Conservation (phyloP, 495 filamentous ascomycete species). For the Aspergillus egyptiacus region DNA sequence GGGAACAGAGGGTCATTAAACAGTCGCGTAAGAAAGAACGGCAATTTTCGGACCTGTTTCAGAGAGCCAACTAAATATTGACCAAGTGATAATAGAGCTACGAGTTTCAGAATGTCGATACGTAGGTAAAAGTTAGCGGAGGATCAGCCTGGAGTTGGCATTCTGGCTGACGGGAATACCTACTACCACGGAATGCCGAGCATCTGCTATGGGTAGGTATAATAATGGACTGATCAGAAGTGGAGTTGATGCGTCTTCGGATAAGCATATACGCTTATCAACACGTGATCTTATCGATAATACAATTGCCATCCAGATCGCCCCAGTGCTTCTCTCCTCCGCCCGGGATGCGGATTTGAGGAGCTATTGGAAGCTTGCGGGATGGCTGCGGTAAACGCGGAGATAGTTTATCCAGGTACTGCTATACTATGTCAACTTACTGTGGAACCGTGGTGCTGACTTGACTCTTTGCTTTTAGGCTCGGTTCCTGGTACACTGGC, state of each 20-base stretch:
- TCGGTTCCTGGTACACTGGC: slow-evolving; percentile 22
- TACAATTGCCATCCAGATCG: neutral
- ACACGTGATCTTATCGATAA: slow-evolving; percentile 28
- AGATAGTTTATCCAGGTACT: slow-evolving; percentile 23
- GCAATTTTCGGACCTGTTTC: too few relatives aligned
- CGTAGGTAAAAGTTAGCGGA: too few relatives aligned
- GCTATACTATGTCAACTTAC: neutral
- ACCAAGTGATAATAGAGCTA: too few relatives aligned
- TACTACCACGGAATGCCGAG: too few relatives aligned
- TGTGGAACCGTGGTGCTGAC: slow-evolving; percentile 8
- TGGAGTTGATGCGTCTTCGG: neutral
- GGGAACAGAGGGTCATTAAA: too few relatives aligned
- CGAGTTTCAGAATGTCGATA: too few relatives aligned
- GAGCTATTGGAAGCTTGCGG: slow-evolving; percentile 1
- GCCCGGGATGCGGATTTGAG: neutral
- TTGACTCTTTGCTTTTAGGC: slow-evolving; percentile 17
- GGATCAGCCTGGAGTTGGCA: too few relatives aligned
- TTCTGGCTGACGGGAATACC: too few relatives aligned
- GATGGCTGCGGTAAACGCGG: slow-evolving; percentile 26
- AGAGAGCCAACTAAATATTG: too few relatives aligned
- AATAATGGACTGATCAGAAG: too few relatives aligned
- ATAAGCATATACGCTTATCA: slow-evolving; percentile 14
- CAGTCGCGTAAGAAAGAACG: too few relatives aligned
- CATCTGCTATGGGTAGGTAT: too few relatives aligned
- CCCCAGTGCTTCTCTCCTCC: neutral